Evolutionary conservation across 176 grass and related monocot genomes (phyloP), one percentile per base, ranked within the genome.

Genomic region (Cenchrus fungigraminus): DNA sequence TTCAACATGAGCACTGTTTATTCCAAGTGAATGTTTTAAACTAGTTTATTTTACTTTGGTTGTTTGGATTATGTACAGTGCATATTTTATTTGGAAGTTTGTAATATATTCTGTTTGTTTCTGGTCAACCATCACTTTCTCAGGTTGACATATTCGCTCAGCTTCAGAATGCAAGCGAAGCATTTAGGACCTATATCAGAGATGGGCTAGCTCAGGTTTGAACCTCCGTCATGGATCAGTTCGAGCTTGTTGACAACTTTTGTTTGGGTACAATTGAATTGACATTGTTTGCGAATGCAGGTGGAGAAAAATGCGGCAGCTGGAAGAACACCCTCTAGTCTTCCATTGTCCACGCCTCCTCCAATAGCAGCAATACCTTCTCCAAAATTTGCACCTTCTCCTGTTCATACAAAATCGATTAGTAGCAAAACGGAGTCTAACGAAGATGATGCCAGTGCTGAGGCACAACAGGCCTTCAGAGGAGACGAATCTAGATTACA

Each of bases 101-200:
- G 8, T 58, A 17, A 5, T 19, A 10, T 66, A 0, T 68, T 61
- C 28, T 62, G 2, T 54, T 47, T 55, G 1, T 68, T 29, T 68
- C 54, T 76, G 37, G 69, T 74, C 25, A 19, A n/a, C 81, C 44
- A 73, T 52, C 22, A 63, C 85, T 67, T 86, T 13, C 53, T 58
- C 88, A 99, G 97, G 90, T 99, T 79, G 97, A 99, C 84, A 99
- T 99, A 90, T 99, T 99, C 82, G 73, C 97, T 73, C 97, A 99
- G 90, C 97, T 99, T 70, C 93, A 99, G 87, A 99, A 96, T 91
- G 97, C 97, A 64, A 99, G 97, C 68, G 97, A 96, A 89, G 97
- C 97, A 57, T 99, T 99, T 84, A 94, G 97, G 91, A 99, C 97
- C 14, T 99, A 99, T 74, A 99, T 99, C 71, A 94, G 97, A 92